Percentiles rank a stretch among this genome's conserved stretches.
Conservation (phyloP, 1,284 basidiomycete genomes). For the Fomitopsis schrenkii region DNA sequence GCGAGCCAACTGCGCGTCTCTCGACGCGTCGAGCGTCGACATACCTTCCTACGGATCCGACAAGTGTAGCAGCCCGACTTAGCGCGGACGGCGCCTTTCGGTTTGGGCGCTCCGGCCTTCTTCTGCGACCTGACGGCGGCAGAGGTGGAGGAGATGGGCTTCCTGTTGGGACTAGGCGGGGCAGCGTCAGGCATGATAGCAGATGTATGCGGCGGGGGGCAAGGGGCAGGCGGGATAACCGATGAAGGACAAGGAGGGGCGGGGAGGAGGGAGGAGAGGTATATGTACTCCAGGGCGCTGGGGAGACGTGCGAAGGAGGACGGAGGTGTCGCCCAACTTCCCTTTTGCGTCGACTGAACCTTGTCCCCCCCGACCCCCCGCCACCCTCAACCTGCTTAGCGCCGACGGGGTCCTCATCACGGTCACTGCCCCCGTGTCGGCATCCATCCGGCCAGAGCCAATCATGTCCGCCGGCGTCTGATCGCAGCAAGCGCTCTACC, state of each 20-base stretch:
- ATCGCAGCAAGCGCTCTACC: neutral
- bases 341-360: slow-evolving; percentile 15
- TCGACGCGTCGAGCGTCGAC: slow-evolving; percentile 16
- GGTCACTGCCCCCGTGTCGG: neutral
- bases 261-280: slow-evolving; percentile 22
- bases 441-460: neutral
- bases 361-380: slow-evolving; percentile 2
- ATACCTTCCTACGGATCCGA: slow-evolving; percentile 76
- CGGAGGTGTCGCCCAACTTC: slow-evolving; percentile 11
- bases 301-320: slow-evolving; percentile 22
- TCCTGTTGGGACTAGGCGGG: slow-evolving; percentile 26
- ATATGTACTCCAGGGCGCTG: slow-evolving; percentile 33
- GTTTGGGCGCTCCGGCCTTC: slow-evolving; percentile 56
- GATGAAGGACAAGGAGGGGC: slow-evolving; percentile 20
- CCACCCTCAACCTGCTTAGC: slow-evolving; percentile 2
- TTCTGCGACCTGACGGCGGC: slow-evolving; percentile 32
- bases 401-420: slow-evolving; percentile 6
- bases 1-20: slow-evolving; percentile 11
- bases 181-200: slow-evolving; percentile 28
- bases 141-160: slow-evolving; percentile 32
- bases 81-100: slow-evolving; percentile 73
- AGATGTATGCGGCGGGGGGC: slow-evolving; percentile 17
- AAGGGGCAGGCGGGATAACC: slow-evolving; percentile 18
- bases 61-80: slow-evolving; percentile 85
- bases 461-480: slow-evolving; percentile 1